Evolutionary conservation across 352 stramenopile species (phyloP).

Genomic region (Globisporangium cylindrosporum): DNA sequence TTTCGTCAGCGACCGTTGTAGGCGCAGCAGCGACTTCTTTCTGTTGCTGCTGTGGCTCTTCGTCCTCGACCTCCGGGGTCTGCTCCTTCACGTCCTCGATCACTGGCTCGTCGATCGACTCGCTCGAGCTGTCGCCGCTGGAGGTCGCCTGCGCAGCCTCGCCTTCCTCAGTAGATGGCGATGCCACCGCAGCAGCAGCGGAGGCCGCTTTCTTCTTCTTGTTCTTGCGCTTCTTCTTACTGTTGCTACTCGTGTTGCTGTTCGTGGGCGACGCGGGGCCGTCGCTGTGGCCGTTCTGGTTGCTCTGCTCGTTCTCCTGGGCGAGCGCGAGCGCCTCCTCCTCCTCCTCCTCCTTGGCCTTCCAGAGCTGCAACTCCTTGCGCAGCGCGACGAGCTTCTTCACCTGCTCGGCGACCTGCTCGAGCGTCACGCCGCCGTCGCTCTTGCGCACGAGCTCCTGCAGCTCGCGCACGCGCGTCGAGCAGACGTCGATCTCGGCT

Average conservation of each 20-base stretch:
- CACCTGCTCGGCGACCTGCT: constrained; percentile 54
- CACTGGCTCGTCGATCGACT: constrained; percentile 9
- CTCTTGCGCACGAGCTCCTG: constrained; percentile 49
- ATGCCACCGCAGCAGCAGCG: not conserved
- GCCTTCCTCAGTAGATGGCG: not conserved
- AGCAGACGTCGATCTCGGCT: constrained; percentile 54
- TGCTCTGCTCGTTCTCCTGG: constrained; percentile 17
- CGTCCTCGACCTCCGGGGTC: constrained; percentile 3
- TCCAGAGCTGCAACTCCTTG: constrained; percentile 69
- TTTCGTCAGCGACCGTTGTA: not conserved
- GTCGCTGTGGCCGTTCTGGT: constrained; percentile 21
- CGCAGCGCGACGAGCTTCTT: constrained; percentile 55
- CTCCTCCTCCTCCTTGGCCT: constrained; percentile 27
- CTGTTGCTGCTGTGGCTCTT: constrained; percentile 4
- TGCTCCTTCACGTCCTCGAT: constrained; percentile 8
- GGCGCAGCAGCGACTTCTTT: not conserved
- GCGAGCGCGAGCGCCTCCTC: constrained; percentile 6
- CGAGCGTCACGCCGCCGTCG: constrained; percentile 38
- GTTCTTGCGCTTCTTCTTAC: constrained; percentile 31
- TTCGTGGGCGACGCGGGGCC: constrained; percentile 16
- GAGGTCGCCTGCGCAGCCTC: not conserved
- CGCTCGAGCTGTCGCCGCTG: constrained; percentile 14
- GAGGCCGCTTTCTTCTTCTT: constrained; percentile 19
- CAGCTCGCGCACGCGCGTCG: constrained; percentile 46
- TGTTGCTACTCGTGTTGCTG: constrained; percentile 15